Conservation (phyloP, 441 rosid species). For the Gossypium trilobum region DNA sequence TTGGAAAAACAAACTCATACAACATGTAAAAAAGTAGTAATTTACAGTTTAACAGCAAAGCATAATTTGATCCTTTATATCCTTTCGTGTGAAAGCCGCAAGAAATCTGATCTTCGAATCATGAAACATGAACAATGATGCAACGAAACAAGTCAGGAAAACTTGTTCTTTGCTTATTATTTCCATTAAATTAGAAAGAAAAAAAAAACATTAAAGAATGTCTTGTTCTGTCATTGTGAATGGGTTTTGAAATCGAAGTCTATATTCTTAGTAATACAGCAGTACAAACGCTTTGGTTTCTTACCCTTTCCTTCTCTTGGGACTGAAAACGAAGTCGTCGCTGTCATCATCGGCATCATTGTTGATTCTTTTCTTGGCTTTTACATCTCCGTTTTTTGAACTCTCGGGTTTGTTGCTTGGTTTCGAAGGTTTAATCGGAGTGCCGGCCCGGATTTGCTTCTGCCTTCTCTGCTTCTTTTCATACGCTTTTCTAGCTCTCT, state of each 20-base stretch:
- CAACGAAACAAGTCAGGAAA: constrained; percentile 13
- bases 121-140: background rate
- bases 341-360: constrained; percentile 37
- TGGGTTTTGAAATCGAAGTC: constrained; percentile 15
- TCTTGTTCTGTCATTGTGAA: constrained; percentile 15
- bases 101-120: background rate
- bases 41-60: background rate
- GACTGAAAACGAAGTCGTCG: constrained; percentile 41
- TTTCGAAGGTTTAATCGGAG: constrained; percentile 47
- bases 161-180: constrained; percentile 20
- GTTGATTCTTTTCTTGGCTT: constrained; percentile 49
- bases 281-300: constrained; percentile 14
- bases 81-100: background rate
- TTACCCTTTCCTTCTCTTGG: constrained; percentile 69
- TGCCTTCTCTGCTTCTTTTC: constrained; percentile 86
- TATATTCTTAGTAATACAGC: constrained; percentile 15
- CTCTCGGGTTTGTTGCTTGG: constrained; percentile 46
- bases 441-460: constrained; percentile 58
- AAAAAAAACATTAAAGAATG: constrained; percentile 23
- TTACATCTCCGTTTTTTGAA: constrained; percentile 55
- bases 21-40: background rate
- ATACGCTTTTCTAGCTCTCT: constrained; percentile 54
- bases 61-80: background rate
- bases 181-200: constrained; percentile 12
- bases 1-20: background rate